Evolutionary conservation across 768 basidiomycete species (phyloP), one percentile per base, ranked within the genome.

Genomic region (Mycena kentingensis): DNA sequence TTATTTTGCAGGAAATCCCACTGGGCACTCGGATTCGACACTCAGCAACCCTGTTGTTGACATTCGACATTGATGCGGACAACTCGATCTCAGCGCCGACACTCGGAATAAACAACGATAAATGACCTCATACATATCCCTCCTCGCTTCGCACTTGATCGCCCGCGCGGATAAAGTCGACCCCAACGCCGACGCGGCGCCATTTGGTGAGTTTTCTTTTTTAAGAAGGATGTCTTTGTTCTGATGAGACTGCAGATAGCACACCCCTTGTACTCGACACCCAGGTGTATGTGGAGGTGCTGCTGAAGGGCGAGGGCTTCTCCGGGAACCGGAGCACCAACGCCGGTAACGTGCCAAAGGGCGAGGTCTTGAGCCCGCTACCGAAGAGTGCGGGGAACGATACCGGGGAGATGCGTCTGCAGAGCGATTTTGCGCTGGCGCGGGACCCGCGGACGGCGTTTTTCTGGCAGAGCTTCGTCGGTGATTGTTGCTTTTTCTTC

Each of bases 371-470:
- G 27, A 71, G 71, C 1, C 68, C 72, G 6, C 60, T 75, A 12
- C 52, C 52, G 36, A 24, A 16, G 25, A 32, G 38, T 22, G 49
- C 34, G n/a, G 52, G 52, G 3, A 54, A 54, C 15, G 52, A 54
- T 25, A 55, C 54, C 19, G 74, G 74, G 16, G 73, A 72, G 55
- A 66, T 76, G 63, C 70, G 73, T 47, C 67, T 75, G 15, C 69
- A 74, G 56, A 72, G 70, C 44, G 73, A 75, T 61, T 69, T 64
- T 37, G 58, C 45, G 19, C 43, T 68, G 21, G 54, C 64, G 11
- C 58, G 57, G 13, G 62, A 64, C 36, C 22, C 51, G 5, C 35
- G 60, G 18, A 65, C 63, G 12, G 63, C 62, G 29, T 65, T 61
- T 49, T 52, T 60, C 48, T 65, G 62, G 65, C 61, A 51, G 27